A percentile compares a stretch with the other conserved stretches of the same genome.
phyloP scores from a whole-genome alignment of 768 basidiomycete species.

The Lactarius pseudohatsudake region DNA sequence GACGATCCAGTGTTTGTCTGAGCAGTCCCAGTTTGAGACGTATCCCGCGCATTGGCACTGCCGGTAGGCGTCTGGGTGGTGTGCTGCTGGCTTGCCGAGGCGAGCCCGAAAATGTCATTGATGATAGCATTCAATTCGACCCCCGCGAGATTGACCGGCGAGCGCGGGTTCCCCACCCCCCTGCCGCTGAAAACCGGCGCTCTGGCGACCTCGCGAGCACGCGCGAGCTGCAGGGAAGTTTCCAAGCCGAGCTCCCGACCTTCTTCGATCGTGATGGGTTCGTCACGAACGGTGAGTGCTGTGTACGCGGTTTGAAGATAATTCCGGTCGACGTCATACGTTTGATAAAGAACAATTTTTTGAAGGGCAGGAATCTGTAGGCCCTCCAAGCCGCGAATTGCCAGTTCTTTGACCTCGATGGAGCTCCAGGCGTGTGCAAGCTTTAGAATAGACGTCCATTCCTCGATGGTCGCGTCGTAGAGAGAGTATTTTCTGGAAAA shows the following conservation, averaged over 20 bases:
- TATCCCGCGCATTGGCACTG: constrained; percentile 3
- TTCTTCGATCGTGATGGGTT: constrained; percentile 53
- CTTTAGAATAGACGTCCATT: constrained; percentile 56
- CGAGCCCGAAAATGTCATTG: constrained; percentile 19
- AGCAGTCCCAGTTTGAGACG: constrained; percentile 3
- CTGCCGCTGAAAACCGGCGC: background rate
- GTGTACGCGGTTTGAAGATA: constrained; percentile 56
- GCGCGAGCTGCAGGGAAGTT: constrained; percentile 50
- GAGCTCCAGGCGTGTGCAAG: constrained; percentile 60
- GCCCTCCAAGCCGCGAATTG: constrained; percentile 52
- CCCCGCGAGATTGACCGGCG: constrained; percentile 12
- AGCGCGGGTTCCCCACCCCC: constrained; percentile 10
- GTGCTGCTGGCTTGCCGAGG: background rate
- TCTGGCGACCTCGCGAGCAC: constrained; percentile 47
- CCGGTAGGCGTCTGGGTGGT: constrained; percentile 1
- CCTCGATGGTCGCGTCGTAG: constrained; percentile 48
- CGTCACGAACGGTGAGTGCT: constrained; percentile 50
- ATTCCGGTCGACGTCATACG: constrained; percentile 46
- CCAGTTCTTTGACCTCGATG: constrained; percentile 47
- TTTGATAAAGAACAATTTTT: constrained; percentile 57
- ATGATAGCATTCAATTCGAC: constrained; percentile 16
- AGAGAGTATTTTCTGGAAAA: constrained; percentile 51
- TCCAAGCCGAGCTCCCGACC: constrained; percentile 55
- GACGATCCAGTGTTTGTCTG: background rate
- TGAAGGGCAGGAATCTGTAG: constrained; percentile 47